Percentiles rank a stretch among this genome's conserved stretches.
phyloP scores from a whole-genome alignment of 2,329 filamentous ascomycete species.

The Didymella exigua region DNA sequence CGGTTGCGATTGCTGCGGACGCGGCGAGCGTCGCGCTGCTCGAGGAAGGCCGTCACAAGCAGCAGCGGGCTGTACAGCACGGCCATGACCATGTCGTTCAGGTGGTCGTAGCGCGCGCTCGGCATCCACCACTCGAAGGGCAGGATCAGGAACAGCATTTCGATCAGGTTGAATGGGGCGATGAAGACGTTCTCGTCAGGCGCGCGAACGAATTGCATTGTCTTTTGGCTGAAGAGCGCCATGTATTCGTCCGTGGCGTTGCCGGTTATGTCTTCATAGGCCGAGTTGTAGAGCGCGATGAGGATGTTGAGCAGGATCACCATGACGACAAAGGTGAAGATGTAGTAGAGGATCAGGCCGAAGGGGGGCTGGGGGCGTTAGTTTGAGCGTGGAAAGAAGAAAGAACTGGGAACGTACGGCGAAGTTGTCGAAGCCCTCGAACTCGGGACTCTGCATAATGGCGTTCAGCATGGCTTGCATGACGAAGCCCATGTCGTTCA shows the following conservation, averaged over 20 bases:
- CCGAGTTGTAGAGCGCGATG: conserved; percentile 95
- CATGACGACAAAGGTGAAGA: conserved; percentile 98
- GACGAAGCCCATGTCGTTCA: conserved; percentile 73
- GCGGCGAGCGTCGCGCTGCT: conserved; percentile 54
- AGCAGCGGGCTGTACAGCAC: conserved; percentile 84
- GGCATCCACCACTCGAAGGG: conserved; percentile 96
- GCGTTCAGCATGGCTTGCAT: conserved; percentile 84
- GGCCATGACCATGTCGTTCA: conserved; percentile 91
- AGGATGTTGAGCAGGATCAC: conserved; percentile 93
- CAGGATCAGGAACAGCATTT: conserved; percentile 77
- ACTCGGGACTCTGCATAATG: conserved; percentile 90
- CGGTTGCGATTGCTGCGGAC: conserved; percentile 76
- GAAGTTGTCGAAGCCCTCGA: conserved; percentile 86
- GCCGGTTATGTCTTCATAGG: conserved; percentile 92
- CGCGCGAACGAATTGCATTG: conserved; percentile 93
- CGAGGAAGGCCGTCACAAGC: conserved; percentile 71
- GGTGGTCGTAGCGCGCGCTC: conserved; percentile 71
- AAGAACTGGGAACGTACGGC: conserved; percentile 51
- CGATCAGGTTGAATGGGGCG: conserved; percentile 90
- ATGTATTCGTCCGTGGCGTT: conserved; percentile 96
- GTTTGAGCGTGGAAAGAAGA: not conserved
- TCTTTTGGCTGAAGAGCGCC: conserved; percentile 90
- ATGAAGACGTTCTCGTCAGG: conserved; percentile 99
- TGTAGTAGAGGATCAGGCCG: conserved; percentile 93
- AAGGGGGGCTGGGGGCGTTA: conserved; percentile 69